phyloP scores from a whole-genome alignment of 495 filamentous ascomycete species.

The Penicillium ucsense region DNA sequence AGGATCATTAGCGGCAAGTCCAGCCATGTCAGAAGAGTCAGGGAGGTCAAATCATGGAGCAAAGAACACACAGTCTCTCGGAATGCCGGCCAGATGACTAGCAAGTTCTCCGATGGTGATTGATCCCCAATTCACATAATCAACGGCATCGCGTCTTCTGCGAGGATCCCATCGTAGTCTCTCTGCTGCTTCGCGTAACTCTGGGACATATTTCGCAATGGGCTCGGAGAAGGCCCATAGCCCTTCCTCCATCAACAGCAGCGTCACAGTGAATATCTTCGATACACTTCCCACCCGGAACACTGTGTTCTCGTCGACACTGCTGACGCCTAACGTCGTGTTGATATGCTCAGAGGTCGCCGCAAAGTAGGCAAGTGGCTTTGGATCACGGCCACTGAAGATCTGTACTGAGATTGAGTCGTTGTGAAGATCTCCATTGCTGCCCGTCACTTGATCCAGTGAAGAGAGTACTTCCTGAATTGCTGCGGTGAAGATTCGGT shows the following conservation, averaged over 20 bases:
- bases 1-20: too few relatives aligned
- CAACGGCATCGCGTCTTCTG: conserved; percentile 19
- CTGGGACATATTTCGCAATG: conserved; percentile 40
- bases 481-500: not conserved
- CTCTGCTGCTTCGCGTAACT: conserved; percentile 24
- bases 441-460: not conserved
- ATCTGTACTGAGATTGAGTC: conserved; percentile 6
- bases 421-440: not conserved
- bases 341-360: conserved; percentile 2
- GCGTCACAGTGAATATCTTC: conserved; percentile 39
- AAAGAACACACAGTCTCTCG: conserved; percentile 29
- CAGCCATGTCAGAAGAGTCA: not conserved
- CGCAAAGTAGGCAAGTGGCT: not conserved
- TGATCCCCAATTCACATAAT: conserved; percentile 40
- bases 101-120: conserved; percentile 45
- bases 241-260: conserved; percentile 38
- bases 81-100: conserved; percentile 42
- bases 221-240: conserved; percentile 34
- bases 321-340: conserved; percentile 6
- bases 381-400: not conserved
- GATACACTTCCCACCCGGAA: conserved; percentile 43
- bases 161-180: not conserved
- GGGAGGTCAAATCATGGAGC: conserved; percentile 33
- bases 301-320: conserved; percentile 35
- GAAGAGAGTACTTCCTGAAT: not conserved